Conservation (phyloP, 495 filamentous ascomycete species). For the Neurospora tetraspora region DNA sequence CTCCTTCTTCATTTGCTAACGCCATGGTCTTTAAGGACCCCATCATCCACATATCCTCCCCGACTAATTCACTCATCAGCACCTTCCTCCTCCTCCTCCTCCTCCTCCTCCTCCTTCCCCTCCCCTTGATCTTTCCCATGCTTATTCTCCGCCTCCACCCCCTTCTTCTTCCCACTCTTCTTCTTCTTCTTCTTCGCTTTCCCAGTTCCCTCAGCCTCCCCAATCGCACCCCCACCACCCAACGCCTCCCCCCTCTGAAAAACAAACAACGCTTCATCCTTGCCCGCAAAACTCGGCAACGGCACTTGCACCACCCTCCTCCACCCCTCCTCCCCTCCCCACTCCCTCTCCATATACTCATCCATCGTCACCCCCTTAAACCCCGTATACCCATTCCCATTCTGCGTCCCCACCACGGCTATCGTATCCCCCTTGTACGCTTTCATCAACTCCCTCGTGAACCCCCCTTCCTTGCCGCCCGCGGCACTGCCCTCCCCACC, state of each 20-base stretch:
- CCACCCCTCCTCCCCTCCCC: slow-evolving; percentile 18
- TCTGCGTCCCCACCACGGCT: slow-evolving; percentile 55
- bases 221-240: neutral
- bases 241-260: slow-evolving; percentile 26
- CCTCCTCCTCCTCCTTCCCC: neutral
- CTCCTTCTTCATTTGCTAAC: neutral
- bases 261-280: slow-evolving; percentile 45
- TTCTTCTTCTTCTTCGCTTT: neutral
- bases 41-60: neutral
- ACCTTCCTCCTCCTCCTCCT: neutral
- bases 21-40: neutral
- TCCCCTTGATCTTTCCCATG: neutral
- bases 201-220: neutral
- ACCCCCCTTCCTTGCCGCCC: slow-evolving; percentile 26
- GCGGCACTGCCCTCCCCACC: slow-evolving; percentile 23
- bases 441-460: slow-evolving; percentile 41
- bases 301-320: slow-evolving; percentile 35
- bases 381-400: slow-evolving; percentile 52
- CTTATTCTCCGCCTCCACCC: neutral
- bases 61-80: neutral
- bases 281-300: slow-evolving; percentile 45
- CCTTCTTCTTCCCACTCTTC: neutral
- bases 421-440: slow-evolving; percentile 48
- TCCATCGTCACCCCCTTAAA: slow-evolving; percentile 45
- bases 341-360: slow-evolving; percentile 43